Conservation (phyloP, 768 basidiomycete species). For the Basidioascus undulatus region DNA sequence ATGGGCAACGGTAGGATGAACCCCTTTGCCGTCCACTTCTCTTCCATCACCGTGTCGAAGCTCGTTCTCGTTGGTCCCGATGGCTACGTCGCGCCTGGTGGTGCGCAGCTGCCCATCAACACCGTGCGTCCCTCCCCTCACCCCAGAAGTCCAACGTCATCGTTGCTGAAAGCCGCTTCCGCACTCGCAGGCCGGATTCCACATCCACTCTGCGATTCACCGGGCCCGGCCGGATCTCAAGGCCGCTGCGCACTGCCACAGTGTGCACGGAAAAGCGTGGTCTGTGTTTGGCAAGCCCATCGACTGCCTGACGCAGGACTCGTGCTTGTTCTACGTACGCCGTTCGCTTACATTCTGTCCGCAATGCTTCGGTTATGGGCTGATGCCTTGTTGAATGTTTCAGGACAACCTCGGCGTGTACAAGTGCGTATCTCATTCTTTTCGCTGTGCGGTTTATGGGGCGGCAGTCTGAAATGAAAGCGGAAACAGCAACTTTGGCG, state of each 20-base stretch:
- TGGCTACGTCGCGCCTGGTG: slow-evolving; percentile 3
- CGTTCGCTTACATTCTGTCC: too few species aligned
- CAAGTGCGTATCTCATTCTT: too few species aligned
- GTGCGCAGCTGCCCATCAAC: slow-evolving; percentile 12
- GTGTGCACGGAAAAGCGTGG: slow-evolving; percentile 8
- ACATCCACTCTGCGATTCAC: slow-evolving; percentile 10
- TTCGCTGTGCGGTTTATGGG: too few species aligned
- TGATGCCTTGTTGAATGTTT: too few species aligned
- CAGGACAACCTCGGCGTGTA: slow-evolving; percentile 10
- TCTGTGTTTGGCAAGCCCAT: slow-evolving; percentile 8
- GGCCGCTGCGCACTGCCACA: slow-evolving; percentile 10
- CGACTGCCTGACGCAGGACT: slow-evolving; percentile 11
- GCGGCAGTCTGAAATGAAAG: too few species aligned
- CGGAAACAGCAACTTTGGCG: slow-evolving; percentile 12
- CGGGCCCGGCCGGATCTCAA: slow-evolving; percentile 10
- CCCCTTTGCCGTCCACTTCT: slow-evolving; percentile 10
- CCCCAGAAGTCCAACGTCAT: too few species aligned
- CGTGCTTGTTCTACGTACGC: slow-evolving; percentile 10
- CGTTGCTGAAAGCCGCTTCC: too few species aligned
- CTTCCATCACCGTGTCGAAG: slow-evolving; percentile 6
- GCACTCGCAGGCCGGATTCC: slow-evolving; percentile 10
- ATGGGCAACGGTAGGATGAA: slow-evolving; percentile 10
- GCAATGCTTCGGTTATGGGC: too few species aligned
- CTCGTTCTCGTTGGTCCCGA: slow-evolving; percentile 10
- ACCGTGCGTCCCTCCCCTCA: too few species aligned